A percentile compares a stretch with the other conserved stretches of the same genome.
These are phyloP conservation scores for Puccinia novopanici DNA, from an alignment of 1,284 basidiomycete species.

Conservation along the genomic window DNA sequence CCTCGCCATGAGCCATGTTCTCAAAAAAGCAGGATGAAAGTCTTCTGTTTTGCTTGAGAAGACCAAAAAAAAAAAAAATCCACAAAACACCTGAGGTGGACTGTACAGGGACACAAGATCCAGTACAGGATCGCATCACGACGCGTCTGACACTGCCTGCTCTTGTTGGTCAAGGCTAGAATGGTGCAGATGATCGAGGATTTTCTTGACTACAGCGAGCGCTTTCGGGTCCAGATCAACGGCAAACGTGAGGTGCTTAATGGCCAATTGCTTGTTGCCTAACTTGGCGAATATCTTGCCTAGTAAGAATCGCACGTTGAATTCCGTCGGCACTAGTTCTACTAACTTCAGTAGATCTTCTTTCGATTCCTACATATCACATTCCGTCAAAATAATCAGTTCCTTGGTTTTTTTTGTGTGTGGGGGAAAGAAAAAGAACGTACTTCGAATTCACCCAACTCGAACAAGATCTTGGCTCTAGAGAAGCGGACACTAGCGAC, in stretches of 20 bases:
- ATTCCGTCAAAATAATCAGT: background rate
- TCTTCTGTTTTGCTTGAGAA: no score
- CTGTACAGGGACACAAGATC: no score
- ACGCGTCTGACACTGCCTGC: no score
- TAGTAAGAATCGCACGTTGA: conserved; percentile 91
- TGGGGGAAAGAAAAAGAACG: conserved; percentile 59
- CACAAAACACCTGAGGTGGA: no score
- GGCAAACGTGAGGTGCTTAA: conserved; percentile 78
- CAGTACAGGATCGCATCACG: no score
- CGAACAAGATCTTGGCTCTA: conserved; percentile 80
- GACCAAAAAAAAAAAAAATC: no score
- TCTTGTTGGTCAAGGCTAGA: no score
- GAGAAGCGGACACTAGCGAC: conserved; percentile 84
- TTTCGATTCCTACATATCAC: conserved; percentile 64
- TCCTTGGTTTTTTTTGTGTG: background rate
- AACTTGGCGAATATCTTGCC: conserved; percentile 81
- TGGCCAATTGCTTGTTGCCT: conserved; percentile 74
- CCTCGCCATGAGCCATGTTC: no score
- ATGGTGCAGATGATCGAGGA: conserved; percentile 52
- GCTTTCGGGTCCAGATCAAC: conserved; percentile 69
- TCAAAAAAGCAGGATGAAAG: no score
- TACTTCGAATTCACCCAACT: conserved; percentile 76
- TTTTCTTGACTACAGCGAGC: conserved; percentile 59
- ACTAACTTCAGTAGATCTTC: conserved; percentile 75
- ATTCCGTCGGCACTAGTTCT: conserved; percentile 82